Conservation (phyloP, 2,329 filamentous ascomycete genomes). For the Phialocephala sp. region DNA sequence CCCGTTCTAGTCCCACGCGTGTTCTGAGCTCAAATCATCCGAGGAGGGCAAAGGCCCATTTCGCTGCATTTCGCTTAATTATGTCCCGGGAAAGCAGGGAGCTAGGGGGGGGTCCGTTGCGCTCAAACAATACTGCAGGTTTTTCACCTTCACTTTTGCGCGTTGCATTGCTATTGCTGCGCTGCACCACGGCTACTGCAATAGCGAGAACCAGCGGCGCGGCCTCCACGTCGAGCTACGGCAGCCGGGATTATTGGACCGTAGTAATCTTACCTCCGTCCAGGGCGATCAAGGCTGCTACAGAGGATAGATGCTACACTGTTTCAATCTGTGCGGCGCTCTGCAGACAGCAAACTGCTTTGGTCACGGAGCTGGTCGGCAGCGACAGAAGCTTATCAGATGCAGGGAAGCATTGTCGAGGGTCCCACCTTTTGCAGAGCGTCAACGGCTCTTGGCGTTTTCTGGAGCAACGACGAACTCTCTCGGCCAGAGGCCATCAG, state of each 20-base stretch:
- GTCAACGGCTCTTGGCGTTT: constrained; percentile 8
- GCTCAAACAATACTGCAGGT: background rate
- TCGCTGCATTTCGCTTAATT: background rate
- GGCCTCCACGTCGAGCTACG: background rate
- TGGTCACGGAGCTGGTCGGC: constrained; percentile 4
- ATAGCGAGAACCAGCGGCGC: background rate
- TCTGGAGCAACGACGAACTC: constrained; percentile 6
- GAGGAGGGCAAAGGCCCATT: background rate
- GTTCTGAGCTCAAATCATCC: constrained; percentile 10
- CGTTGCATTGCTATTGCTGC: background rate
- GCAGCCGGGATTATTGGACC: background rate
- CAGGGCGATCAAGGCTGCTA: too few species aligned
- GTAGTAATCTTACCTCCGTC: too few species aligned
- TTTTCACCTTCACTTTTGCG: background rate
- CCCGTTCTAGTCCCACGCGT: constrained; percentile 6
- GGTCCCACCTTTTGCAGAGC: background rate
- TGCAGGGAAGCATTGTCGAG: constrained; percentile 5
- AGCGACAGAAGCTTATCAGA: constrained; percentile 8
- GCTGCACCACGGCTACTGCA: background rate
- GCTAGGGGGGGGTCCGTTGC: background rate
- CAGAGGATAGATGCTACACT: background rate
- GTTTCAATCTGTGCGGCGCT: constrained; percentile 10
- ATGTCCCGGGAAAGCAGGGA: background rate
- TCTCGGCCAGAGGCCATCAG: background rate
- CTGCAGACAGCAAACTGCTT: background rate